Percentiles rank a stretch among this genome's conserved stretches.
Evolutionary conservation across 1,284 basidiomycete species (phyloP).

Genomic region (Microbotryomycetes sp.): DNA sequence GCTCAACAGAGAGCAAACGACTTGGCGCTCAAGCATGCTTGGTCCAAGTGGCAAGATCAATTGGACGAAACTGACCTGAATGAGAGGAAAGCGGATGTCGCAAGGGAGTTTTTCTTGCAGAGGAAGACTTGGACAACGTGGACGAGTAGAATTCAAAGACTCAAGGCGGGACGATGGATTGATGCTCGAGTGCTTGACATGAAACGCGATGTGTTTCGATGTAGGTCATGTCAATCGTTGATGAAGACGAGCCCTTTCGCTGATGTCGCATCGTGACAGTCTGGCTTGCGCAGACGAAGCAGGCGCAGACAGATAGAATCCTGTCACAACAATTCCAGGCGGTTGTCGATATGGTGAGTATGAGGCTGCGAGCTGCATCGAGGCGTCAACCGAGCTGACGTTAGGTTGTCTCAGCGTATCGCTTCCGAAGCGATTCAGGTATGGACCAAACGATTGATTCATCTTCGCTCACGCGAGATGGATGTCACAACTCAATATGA

Average conservation of each 20-base stretch:
- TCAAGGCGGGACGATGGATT: neutral
- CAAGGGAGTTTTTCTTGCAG: constrained; percentile 14
- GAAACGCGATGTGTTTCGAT: constrained; percentile 8
- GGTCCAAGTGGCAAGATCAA: constrained; percentile 8
- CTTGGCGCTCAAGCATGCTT: neutral
- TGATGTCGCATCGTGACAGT: constrained; percentile 2
- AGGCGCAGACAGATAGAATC: neutral
- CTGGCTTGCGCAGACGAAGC: constrained; percentile 11
- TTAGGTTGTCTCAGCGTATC: neutral
- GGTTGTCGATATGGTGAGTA: constrained; percentile 1
- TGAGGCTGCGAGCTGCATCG: neutral
- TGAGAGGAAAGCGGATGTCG: constrained; percentile 9
- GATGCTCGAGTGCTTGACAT: neutral
- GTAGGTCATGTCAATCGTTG: constrained; percentile 3
- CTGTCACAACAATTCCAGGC: neutral
- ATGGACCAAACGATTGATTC: constrained; percentile 18
- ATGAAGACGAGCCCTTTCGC: neutral
- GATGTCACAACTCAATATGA: constrained; percentile 11
- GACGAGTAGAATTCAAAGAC: constrained; percentile 4
- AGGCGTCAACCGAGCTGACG: neutral
- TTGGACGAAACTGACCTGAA: neutral
- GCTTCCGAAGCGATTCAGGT: neutral
- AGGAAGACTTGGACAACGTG: constrained; percentile 12
- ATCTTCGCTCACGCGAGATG: constrained; percentile 10
- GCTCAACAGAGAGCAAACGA: neutral